These are phyloP conservation scores for Colletotrichum kahawae DNA, from an alignment of 2,329 filamentous ascomycete species.

Conservation along the genomic window DNA sequence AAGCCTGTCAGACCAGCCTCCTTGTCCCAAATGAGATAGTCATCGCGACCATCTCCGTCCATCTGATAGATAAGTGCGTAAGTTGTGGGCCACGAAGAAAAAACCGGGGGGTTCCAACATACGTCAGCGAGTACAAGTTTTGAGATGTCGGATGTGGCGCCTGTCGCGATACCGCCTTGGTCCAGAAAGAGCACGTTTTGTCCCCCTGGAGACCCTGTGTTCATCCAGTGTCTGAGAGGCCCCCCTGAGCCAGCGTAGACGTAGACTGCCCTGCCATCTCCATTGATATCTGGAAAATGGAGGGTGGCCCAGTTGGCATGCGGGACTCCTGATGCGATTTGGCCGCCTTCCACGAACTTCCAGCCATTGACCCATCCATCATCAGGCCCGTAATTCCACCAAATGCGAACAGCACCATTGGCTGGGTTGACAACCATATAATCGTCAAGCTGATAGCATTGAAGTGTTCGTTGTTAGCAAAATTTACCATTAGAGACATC, in stretches of 20 bases:
- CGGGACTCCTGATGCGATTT: conserved; percentile 27
- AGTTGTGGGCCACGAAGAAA: too few relatives aligned
- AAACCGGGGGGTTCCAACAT: too few relatives aligned
- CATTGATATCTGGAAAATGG: conserved; percentile 30
- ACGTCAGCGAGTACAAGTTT: conserved; percentile 25
- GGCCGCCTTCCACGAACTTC: conserved; percentile 26
- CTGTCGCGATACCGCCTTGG: conserved; percentile 20
- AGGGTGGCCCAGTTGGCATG: conserved; percentile 28
- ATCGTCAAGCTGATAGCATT: conserved; percentile 11
- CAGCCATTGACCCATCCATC: conserved; percentile 23
- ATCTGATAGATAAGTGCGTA: not conserved
- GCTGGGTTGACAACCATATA: conserved; percentile 21
- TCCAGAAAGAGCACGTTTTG: conserved; percentile 15
- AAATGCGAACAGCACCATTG: conserved; percentile 21
- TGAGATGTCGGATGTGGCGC: conserved; percentile 13
- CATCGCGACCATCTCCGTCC: conserved; percentile 22
- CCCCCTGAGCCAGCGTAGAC: conserved; percentile 27
- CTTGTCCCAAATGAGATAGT: conserved; percentile 24
- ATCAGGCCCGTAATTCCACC: conserved; percentile 26
- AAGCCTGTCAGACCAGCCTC: conserved; percentile 21
- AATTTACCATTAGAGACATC: too few relatives aligned
- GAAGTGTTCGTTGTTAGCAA: too few relatives aligned
- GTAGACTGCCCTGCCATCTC: conserved; percentile 30
- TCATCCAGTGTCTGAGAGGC: conserved; percentile 24
- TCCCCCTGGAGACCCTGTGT: conserved; percentile 22